These are phyloP conservation scores for Luzula sylvatica DNA, from an alignment of 176 grass and related monocot species.

Conservation along the genomic window DNA sequence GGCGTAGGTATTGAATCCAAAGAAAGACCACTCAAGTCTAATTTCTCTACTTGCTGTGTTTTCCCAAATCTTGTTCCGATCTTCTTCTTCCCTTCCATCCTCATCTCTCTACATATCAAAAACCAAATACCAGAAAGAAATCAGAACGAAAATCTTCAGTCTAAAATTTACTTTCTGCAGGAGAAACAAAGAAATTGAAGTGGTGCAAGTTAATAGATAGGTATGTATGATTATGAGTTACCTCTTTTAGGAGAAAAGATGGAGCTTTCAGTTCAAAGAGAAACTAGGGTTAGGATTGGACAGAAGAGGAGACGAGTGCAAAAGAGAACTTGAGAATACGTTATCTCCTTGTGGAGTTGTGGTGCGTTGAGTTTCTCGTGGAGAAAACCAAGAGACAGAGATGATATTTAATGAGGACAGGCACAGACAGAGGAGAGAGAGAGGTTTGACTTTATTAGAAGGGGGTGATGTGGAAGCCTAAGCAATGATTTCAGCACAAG, in stretches of 20 bases:
- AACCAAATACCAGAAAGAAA: neutral
- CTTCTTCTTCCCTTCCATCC: constrained; percentile 7
- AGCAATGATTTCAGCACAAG: constrained; percentile 2
- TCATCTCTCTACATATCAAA: constrained; percentile 16
- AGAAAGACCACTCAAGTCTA: constrained; percentile 71
- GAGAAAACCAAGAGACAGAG: too few relatives aligned
- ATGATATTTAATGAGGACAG: constrained; percentile 19
- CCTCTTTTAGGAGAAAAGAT: too few relatives aligned
- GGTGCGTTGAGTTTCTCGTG: too few relatives aligned
- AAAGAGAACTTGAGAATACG: too few relatives aligned
- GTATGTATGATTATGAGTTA: neutral
- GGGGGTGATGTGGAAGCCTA: neutral
- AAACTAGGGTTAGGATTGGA: too few relatives aligned
- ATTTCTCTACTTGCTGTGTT: constrained; percentile 35
- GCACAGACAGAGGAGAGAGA: neutral
- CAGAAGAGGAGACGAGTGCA: too few relatives aligned
- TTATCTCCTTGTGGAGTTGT: too few relatives aligned
- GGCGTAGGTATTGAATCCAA: constrained; percentile 67
- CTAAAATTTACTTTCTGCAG: neutral
- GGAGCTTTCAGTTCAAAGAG: too few relatives aligned
- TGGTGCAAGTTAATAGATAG: neutral
- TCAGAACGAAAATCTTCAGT: neutral
- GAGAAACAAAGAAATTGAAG: neutral
- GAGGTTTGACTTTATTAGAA: neutral
- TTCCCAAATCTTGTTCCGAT: constrained; percentile 31